These are phyloP conservation scores for Spiraea crenata DNA, from an alignment of 331 rosid species.

Conservation along the genomic window DNA sequence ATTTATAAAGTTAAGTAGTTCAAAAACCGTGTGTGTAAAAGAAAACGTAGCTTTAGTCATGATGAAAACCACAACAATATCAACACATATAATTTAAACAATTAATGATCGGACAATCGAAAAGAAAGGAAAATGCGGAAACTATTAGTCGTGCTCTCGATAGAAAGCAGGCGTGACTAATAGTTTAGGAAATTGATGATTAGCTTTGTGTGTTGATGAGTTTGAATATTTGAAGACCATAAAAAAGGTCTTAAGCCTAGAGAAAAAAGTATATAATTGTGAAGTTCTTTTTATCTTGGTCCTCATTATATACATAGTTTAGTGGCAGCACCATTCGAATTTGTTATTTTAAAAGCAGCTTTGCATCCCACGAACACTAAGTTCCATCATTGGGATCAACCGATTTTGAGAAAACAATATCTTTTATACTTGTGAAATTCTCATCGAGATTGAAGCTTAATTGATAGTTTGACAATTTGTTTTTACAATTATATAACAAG, in stretches of 20 bases:
- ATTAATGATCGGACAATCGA: neutral
- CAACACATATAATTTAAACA: neutral
- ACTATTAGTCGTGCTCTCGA: neutral
- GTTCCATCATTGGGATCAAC: slow-evolving; percentile 26
- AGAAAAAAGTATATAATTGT: slow-evolving; percentile 5
- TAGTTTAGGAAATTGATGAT: slow-evolving; percentile 34
- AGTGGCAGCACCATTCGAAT: slow-evolving; percentile 57
- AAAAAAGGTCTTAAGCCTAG: slow-evolving; percentile 2
- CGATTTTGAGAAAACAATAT: slow-evolving; percentile 20
- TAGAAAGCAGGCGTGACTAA: neutral
- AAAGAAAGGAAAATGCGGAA: neutral
- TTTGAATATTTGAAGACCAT: slow-evolving; percentile 39
- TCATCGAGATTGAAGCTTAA: slow-evolving; percentile 10
- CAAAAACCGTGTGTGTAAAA: no score
- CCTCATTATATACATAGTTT: slow-evolving; percentile 23
- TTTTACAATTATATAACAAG: slow-evolving; percentile 34
- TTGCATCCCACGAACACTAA: slow-evolving; percentile 31
- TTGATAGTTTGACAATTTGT: slow-evolving; percentile 31
- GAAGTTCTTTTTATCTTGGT: slow-evolving; percentile 32
- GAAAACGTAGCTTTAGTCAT: neutral
- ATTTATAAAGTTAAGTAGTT: no score
- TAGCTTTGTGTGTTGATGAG: slow-evolving; percentile 37
- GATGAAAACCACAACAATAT: neutral
- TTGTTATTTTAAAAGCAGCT: slow-evolving; percentile 35
- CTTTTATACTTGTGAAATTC: neutral